These are phyloP conservation scores for Rhizopogon sp. DNA, from an alignment of 768 basidiomycete species.

Conservation along the genomic window DNA sequence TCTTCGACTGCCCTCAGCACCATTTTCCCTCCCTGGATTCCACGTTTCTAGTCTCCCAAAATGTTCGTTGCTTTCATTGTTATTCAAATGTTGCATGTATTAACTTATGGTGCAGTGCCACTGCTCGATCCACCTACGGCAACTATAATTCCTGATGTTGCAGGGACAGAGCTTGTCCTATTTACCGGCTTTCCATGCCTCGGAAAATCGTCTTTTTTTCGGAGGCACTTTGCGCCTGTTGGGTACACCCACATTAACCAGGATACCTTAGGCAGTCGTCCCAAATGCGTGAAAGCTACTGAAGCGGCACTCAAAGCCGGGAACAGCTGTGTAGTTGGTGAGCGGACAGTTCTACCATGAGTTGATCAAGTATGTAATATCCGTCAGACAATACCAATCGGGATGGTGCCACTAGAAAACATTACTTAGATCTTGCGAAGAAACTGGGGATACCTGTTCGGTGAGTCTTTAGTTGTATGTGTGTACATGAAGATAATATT, in stretches of 20 bases:
- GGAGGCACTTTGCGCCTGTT: slow-evolving; percentile 55
- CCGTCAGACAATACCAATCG: slow-evolving; percentile 88
- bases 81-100: neutral
- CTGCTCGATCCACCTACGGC: slow-evolving; percentile 12
- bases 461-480: slow-evolving; percentile 27
- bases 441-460: slow-evolving; percentile 50
- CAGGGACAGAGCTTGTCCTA: slow-evolving; percentile 44
- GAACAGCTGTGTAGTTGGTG: slow-evolving; percentile 75
- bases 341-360: slow-evolving; percentile 12
- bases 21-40: slow-evolving; percentile 61
- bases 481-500: neutral
- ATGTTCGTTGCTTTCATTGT: slow-evolving; percentile 11
- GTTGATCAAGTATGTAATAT: slow-evolving; percentile 1
- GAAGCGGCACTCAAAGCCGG: slow-evolving; percentile 48
- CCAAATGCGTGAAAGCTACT: slow-evolving; percentile 68
- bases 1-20: slow-evolving; percentile 42
- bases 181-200: slow-evolving; percentile 59
- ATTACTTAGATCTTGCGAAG: slow-evolving; percentile 67
- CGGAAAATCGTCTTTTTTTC: slow-evolving; percentile 84
- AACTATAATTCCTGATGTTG: slow-evolving; percentile 7
- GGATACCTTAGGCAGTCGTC: slow-evolving; percentile 69
- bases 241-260: slow-evolving; percentile 87
- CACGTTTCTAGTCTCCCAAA: slow-evolving; percentile 44
- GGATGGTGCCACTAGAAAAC: slow-evolving; percentile 57
- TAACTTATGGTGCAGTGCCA: slow-evolving; percentile 34